phyloP scores from a whole-genome alignment of 1,139 yeast species.

The Yamadazyma spencermartinsiae region DNA sequence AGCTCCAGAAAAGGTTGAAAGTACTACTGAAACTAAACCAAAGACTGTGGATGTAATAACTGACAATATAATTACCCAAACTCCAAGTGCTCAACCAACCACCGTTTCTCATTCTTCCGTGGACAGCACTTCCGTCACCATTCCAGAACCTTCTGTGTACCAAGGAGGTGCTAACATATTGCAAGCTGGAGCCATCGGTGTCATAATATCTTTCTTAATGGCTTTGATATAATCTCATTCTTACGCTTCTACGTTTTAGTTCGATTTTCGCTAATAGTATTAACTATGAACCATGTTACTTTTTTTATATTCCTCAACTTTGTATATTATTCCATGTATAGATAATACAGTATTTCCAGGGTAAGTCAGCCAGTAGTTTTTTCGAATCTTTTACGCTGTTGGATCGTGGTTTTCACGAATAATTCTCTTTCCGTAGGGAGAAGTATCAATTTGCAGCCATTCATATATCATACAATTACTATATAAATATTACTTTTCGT shows the following conservation, averaged over 20 bases:
- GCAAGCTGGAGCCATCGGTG: constrained; percentile 20
- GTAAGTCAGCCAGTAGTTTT: too few species aligned
- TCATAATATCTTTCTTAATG: constrained; percentile 19
- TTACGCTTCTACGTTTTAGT: not conserved
- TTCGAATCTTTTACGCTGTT: too few species aligned
- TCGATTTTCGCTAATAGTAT: constrained; percentile 1
- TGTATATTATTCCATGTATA: not conserved
- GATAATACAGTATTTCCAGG: too few species aligned
- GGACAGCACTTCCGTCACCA: constrained; percentile 7
- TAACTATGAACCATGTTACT: constrained; percentile 5
- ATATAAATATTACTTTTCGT: too few species aligned
- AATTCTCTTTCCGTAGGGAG: too few species aligned
- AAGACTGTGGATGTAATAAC: constrained; percentile 34
- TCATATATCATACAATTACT: too few species aligned
- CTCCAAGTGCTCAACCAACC: constrained; percentile 18
- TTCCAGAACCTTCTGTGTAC: constrained; percentile 16
- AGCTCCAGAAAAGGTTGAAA: constrained; percentile 1
- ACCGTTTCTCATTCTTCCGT: constrained; percentile 8
- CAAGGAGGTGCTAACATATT: constrained; percentile 22
- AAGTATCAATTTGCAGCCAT: too few species aligned
- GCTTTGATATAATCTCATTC: constrained; percentile 12
- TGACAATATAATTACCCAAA: constrained; percentile 29
- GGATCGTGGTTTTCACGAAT: too few species aligned
- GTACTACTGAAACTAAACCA: not conserved
- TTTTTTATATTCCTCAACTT: not conserved